A percentile compares a stretch with the other conserved stretches of the same genome.
Evolutionary conservation across 306 rosid genomes (phyloP).

Genomic region (Datisca glomerata): DNA sequence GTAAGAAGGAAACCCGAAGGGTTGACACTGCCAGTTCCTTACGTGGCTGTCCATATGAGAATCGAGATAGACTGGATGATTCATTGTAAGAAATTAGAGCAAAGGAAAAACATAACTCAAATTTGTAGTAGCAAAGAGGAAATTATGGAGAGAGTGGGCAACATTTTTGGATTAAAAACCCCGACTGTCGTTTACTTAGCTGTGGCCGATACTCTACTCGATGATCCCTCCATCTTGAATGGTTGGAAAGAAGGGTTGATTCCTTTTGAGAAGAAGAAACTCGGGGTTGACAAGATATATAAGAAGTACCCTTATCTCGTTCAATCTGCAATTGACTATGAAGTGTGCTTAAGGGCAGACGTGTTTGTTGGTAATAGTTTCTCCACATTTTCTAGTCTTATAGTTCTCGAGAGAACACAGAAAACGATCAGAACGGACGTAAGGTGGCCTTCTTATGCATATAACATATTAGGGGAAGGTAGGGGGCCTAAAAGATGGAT

Average conservation of each 20-base stretch:
- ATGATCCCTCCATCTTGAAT: slow-evolving; percentile 43
- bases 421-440: slow-evolving; percentile 40
- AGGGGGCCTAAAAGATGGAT: slow-evolving; percentile 64
- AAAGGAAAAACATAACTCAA: slow-evolving; percentile 41
- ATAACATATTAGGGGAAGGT: slow-evolving; percentile 47
- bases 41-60: slow-evolving; percentile 85
- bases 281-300: slow-evolving; percentile 49
- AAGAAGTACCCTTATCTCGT: slow-evolving; percentile 68
- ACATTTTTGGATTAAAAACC: slow-evolving; percentile 25
- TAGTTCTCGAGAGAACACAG: slow-evolving; percentile 81
- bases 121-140: slow-evolving; percentile 79
- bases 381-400: slow-evolving; percentile 83
- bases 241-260: slow-evolving; percentile 63
- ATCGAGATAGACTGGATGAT: slow-evolving; percentile 95
- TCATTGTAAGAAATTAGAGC: slow-evolving; percentile 75
- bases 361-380: slow-evolving; percentile 86
- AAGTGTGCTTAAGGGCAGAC: slow-evolving; percentile 72
- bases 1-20: slow-evolving; percentile 6
- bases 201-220: slow-evolving; percentile 67
- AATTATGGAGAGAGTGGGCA: slow-evolving; percentile 58
- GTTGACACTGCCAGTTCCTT: slow-evolving; percentile 27
- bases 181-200: slow-evolving; percentile 66
- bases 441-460: slow-evolving; percentile 81
- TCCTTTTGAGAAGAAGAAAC: slow-evolving; percentile 70
- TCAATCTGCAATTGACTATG: slow-evolving; percentile 85